Evolutionary conservation across 495 filamentous ascomycete genomes (phyloP).

Genomic region (Penicillium odoratum): DNA sequence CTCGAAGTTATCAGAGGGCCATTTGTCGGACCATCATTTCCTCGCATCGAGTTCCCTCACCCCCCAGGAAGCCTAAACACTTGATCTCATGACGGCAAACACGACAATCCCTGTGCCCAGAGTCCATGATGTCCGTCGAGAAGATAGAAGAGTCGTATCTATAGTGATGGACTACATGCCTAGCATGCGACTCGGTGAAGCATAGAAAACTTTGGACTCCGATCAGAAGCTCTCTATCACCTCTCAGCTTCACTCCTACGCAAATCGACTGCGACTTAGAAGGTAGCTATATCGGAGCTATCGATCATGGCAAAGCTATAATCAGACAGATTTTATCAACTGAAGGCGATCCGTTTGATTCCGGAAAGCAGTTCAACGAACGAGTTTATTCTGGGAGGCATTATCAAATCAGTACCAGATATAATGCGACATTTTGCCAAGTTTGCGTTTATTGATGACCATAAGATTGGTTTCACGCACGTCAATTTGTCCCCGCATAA

Average conservation of each 20-base stretch:
- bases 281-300: slow-evolving; percentile 26
- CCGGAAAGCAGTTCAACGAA: slow-evolving; percentile 30
- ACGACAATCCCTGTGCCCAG: slow-evolving; percentile 33
- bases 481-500: slow-evolving; percentile 20
- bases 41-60: too few species aligned
- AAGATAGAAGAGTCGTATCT: slow-evolving; percentile 16
- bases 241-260: slow-evolving; percentile 20
- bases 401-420: slow-evolving; percentile 14
- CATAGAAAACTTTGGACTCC: slow-evolving; percentile 16
- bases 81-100: slow-evolving; percentile 25
- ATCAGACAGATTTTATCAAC: slow-evolving; percentile 14
- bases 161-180: slow-evolving; percentile 40
- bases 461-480: slow-evolving; percentile 29
- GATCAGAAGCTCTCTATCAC: slow-evolving; percentile 23
- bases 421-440: slow-evolving; percentile 23
- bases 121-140: slow-evolving; percentile 19
- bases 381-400: slow-evolving; percentile 25
- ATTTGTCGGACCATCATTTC: too few species aligned
- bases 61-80: slow-evolving; percentile 9
- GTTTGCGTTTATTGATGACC: slow-evolving; percentile 19
- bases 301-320: slow-evolving; percentile 14
- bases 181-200: slow-evolving; percentile 26
- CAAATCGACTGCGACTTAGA: slow-evolving; percentile 25
- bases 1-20: too few species aligned
- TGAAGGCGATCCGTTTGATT: slow-evolving; percentile 29